Percentiles rank a stretch among this genome's conserved stretches.
Conservation (phyloP, 345 rosid species). For the Toxicodendron radicans region DNA sequence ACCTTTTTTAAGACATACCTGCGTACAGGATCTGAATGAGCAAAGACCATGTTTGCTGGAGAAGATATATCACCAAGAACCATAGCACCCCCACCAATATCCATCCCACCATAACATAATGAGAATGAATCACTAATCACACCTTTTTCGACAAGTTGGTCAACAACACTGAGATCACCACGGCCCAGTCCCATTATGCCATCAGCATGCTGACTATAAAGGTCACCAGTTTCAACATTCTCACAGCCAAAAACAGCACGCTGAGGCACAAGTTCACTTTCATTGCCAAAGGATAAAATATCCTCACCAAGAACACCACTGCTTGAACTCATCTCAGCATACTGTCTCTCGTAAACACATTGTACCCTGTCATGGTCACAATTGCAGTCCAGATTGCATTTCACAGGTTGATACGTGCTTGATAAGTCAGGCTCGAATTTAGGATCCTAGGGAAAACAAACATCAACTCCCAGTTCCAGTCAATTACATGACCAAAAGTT, state of each 20-base stretch:
- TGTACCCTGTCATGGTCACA: slow-evolving; percentile 59
- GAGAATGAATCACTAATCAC: slow-evolving; percentile 84
- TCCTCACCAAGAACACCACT: slow-evolving; percentile 90
- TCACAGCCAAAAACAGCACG: slow-evolving; percentile 90
- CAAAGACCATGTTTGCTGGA: slow-evolving; percentile 71
- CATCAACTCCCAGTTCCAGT: slow-evolving; percentile 2
- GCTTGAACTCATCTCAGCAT: slow-evolving; percentile 88
- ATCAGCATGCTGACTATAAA: slow-evolving; percentile 87
- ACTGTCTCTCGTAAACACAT: slow-evolving; percentile 83
- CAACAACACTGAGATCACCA: slow-evolving; percentile 88
- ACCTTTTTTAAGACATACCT: slow-evolving; percentile 58
- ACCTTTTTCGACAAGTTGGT: slow-evolving; percentile 83
- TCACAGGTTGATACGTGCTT: slow-evolving; percentile 65
- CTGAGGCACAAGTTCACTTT: slow-evolving; percentile 71
- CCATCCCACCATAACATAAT: slow-evolving; percentile 96
- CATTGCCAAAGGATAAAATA: slow-evolving; percentile 75
- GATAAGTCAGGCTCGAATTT: slow-evolving; percentile 80
- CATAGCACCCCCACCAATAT: slow-evolving; percentile 91
- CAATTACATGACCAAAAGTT: neutral
- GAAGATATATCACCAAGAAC: slow-evolving; percentile 76
- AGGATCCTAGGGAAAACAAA: slow-evolving; percentile 58
- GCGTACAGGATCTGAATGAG: slow-evolving; percentile 66
- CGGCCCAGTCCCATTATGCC: slow-evolving; percentile 95
- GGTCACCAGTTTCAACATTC: slow-evolving; percentile 84
- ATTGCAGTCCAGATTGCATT: slow-evolving; percentile 74